These are phyloP conservation scores for Nematodospora valgi DNA, from an alignment of 805 yeast genomes.

Conservation along the genomic window DNA sequence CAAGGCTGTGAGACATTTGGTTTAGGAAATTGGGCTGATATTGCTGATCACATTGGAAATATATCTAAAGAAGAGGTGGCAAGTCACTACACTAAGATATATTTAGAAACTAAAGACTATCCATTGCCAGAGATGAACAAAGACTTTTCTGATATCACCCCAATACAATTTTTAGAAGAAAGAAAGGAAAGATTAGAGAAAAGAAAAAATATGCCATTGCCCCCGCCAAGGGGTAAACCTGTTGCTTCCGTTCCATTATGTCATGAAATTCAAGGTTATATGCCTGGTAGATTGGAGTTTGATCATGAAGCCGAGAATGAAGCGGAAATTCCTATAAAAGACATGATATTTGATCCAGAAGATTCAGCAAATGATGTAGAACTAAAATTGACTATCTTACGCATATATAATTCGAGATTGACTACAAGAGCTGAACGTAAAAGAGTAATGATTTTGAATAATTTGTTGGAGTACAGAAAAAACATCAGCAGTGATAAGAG, in stretches of 20 bases:
- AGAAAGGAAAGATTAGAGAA: conserved; percentile 71
- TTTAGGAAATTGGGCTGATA: conserved; percentile 95
- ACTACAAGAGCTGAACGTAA: conserved; percentile 93
- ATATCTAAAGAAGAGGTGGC: conserved; percentile 89
- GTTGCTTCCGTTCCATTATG: conserved; percentile 93
- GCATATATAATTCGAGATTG: conserved; percentile 84
- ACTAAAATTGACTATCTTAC: conserved; percentile 79
- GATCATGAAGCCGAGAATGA: conserved; percentile 97
- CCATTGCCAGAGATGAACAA: conserved; percentile 87
- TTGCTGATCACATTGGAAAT: conserved; percentile 94
- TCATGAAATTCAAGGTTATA: conserved; percentile 94
- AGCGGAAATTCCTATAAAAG: conserved; percentile 91
- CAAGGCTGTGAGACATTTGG: conserved; percentile 93
- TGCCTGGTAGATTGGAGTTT: conserved; percentile 98
- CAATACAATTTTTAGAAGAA: conserved; percentile 63
- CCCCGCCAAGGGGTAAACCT: conserved; percentile 81
- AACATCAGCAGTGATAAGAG: conserved; percentile 80
- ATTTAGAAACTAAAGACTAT: conserved; percentile 65
- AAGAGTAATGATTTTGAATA: conserved; percentile 71
- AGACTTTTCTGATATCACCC: conserved; percentile 57
- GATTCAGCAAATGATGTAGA: conserved; percentile 87
- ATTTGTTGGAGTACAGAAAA: conserved; percentile 78
- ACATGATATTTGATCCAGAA: conserved; percentile 92
- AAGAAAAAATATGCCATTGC: conserved; percentile 68
- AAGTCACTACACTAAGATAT: conserved; percentile 71